Conservation (phyloP, 345 rosid species). For the Salix arbutifolia region DNA sequence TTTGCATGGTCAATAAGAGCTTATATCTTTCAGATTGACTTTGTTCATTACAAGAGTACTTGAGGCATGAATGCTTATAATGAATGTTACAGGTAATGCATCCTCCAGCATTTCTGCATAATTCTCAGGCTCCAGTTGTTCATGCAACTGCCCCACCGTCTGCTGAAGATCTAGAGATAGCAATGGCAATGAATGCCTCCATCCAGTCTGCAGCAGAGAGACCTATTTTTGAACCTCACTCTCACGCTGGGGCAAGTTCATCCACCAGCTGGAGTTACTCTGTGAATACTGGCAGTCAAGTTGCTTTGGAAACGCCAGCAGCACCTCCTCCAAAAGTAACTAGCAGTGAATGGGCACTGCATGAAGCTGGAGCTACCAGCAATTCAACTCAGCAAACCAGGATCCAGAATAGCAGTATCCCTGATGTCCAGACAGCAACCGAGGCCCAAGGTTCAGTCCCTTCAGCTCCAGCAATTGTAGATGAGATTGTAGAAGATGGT, state of each 20-base stretch:
- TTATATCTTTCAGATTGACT: background rate
- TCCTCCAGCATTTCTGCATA: constrained; percentile 58
- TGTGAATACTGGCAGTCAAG: constrained; percentile 10
- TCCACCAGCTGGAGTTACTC: constrained; percentile 36
- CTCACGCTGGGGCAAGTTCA: constrained; percentile 38
- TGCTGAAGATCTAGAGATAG: constrained; percentile 57
- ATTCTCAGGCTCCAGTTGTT: constrained; percentile 29
- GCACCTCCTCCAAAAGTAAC: constrained; percentile 33
- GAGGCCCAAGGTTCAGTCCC: constrained; percentile 39
- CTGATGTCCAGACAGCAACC: constrained; percentile 11
- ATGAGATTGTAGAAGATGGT: constrained; percentile 49
- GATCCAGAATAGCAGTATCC: constrained; percentile 11
- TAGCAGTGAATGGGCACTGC: constrained; percentile 12
- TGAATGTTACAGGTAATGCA: constrained; percentile 45
- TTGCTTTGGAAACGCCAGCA: constrained; percentile 18
- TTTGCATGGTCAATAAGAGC: background rate
- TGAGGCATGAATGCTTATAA: constrained; percentile 1
- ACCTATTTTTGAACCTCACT: constrained; percentile 28
- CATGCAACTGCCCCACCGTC: constrained; percentile 69
- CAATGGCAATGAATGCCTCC: constrained; percentile 75
- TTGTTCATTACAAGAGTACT: background rate
- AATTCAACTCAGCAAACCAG: constrained; percentile 14
- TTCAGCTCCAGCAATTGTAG: constrained; percentile 54
- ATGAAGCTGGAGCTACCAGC: constrained; percentile 19
- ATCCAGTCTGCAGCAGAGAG: constrained; percentile 53